phyloP scores from a whole-genome alignment of 2,329 filamentous ascomycete genomes.

The Fusarium drepaniforme region DNA sequence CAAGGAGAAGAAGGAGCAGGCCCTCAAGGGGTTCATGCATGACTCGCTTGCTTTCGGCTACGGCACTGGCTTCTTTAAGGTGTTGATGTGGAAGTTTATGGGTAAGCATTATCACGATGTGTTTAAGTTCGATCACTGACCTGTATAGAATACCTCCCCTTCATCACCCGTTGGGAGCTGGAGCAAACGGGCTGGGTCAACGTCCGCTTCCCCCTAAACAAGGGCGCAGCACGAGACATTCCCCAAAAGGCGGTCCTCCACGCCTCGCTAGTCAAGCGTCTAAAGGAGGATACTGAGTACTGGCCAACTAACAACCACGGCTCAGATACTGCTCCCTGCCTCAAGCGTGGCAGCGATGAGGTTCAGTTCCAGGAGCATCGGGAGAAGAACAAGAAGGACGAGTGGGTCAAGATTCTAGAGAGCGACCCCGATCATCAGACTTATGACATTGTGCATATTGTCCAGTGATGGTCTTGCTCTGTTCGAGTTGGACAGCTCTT shows the following conservation, averaged over 20 bases:
- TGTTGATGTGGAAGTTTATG: slow-evolving; percentile 58
- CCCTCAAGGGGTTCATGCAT: slow-evolving; percentile 50
- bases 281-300: slow-evolving; percentile 46
- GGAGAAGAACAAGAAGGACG: neutral
- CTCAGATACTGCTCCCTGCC: slow-evolving; percentile 45
- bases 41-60: slow-evolving; percentile 53
- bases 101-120: slow-evolving; percentile 45
- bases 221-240: slow-evolving; percentile 53
- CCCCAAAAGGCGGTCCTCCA: slow-evolving; percentile 54
- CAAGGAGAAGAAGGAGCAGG: slow-evolving; percentile 46
- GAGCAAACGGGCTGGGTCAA: slow-evolving; percentile 47
- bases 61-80: slow-evolving; percentile 53
- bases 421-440: slow-evolving; percentile 32
- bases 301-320: slow-evolving; percentile 51
- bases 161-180: slow-evolving; percentile 57
- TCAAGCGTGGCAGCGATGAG: slow-evolving; percentile 39
- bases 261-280: slow-evolving; percentile 51
- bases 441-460: slow-evolving; percentile 21
- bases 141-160: slow-evolving; percentile 52
- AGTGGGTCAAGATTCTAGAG: slow-evolving; percentile 4
- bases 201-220: slow-evolving; percentile 54
- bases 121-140: neutral
- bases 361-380: slow-evolving; percentile 7
- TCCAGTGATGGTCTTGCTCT: neutral
- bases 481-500: neutral